phyloP scores from a whole-genome alignment of 139 green algal species.

The Picochlorum sp. region DNA sequence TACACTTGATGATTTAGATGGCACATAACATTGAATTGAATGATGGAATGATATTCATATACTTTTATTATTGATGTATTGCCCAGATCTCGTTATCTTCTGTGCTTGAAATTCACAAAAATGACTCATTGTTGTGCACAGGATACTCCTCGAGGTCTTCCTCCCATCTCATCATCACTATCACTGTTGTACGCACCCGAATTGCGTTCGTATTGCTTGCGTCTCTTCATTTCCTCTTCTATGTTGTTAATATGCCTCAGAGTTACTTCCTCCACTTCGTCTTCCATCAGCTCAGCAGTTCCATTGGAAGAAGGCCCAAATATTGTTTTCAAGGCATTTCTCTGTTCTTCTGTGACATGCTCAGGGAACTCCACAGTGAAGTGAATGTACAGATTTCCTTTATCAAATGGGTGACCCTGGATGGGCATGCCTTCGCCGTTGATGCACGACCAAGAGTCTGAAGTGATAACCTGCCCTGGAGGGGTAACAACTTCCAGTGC shows the following conservation, averaged over 20 bases:
- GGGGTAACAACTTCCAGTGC: slow-evolving; percentile 52
- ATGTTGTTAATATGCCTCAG: slow-evolving; percentile 57
- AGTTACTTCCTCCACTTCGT: slow-evolving; percentile 32
- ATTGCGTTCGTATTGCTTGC: slow-evolving; percentile 36
- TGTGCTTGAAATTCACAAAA: too few species aligned
- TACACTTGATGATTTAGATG: too few species aligned
- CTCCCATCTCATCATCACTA: slow-evolving; percentile 68
- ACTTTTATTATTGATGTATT: too few species aligned
- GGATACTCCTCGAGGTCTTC: slow-evolving; percentile 55
- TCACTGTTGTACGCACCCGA: slow-evolving; percentile 54
- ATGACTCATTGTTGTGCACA: slow-evolving; percentile 92
- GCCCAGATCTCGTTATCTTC: too few species aligned
- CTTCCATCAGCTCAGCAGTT: slow-evolving; percentile 47
- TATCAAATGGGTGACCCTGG: slow-evolving; percentile 76
- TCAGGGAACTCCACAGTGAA: slow-evolving; percentile 85
- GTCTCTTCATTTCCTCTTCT: slow-evolving; percentile 74
- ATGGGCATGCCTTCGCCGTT: slow-evolving; percentile 93
- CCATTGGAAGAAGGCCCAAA: slow-evolving; percentile 11
- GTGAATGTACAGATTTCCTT: slow-evolving; percentile 89
- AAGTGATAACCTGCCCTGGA: slow-evolving; percentile 82
- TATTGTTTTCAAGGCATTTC: slow-evolving; percentile 16
- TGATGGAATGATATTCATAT: too few species aligned
- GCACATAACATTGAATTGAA: too few species aligned
- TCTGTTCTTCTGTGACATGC: slow-evolving; percentile 21
- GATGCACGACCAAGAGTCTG: slow-evolving; percentile 65